Percentiles rank a stretch among this genome's conserved stretches.
Evolutionary conservation across 2,329 filamentous ascomycete species (phyloP).

Genomic region (Xylariaceae sp.): DNA sequence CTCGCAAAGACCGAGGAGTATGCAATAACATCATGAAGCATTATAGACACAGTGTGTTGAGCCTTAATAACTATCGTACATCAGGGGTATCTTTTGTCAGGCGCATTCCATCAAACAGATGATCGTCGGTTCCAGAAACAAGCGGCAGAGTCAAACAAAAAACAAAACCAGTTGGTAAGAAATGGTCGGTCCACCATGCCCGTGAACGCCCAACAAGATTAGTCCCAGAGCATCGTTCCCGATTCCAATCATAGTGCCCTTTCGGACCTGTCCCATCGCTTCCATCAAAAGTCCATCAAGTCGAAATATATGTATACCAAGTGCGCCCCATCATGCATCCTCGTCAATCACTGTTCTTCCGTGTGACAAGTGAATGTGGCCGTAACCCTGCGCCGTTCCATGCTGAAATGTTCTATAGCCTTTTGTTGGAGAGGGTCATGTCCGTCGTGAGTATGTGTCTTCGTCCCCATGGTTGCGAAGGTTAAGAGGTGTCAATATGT

Average conservation of each 20-base stretch:
- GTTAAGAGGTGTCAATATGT: background rate
- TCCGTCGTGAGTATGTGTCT: constrained; percentile 13
- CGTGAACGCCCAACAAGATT: constrained; percentile 11
- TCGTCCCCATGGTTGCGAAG: background rate
- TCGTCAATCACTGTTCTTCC: constrained; percentile 6
- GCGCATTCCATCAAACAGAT: no score
- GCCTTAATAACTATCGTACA: no score
- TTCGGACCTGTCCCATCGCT: constrained; percentile 3
- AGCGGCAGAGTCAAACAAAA: background rate
- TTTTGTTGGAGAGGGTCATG: constrained; percentile 9
- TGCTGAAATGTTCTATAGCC: constrained; percentile 17
- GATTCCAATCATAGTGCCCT: background rate
- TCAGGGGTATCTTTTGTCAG: no score
- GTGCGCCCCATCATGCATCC: constrained; percentile 13
- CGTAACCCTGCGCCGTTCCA: constrained; percentile 8
- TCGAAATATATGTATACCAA: constrained; percentile 16
- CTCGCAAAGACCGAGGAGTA: no score
- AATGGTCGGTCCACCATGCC: constrained; percentile 3
- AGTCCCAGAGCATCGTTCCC: background rate
- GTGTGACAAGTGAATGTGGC: constrained; percentile 9
- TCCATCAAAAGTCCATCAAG: background rate
- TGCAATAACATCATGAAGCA: no score
- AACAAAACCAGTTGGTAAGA: constrained; percentile 10
- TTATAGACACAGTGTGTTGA: no score
- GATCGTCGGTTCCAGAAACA: no score